Evolutionary conservation across 1,284 basidiomycete genomes (phyloP).

Genomic region (Cutaneotrichosporon daszewskae): DNA sequence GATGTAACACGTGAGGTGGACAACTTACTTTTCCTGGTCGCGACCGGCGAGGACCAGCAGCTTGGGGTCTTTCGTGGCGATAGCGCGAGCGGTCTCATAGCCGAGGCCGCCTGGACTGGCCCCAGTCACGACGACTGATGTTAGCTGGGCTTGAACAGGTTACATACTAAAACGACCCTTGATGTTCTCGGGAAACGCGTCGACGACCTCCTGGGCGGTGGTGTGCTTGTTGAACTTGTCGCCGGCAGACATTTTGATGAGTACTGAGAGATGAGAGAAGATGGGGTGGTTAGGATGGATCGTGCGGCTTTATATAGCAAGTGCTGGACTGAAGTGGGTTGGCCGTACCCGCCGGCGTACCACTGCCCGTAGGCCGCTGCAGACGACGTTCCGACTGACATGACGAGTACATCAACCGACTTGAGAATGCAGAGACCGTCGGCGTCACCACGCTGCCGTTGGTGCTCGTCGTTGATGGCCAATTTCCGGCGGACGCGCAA

Average conservation of each 20-base stretch:
- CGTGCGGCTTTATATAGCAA: no score
- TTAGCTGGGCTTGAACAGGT: neutral
- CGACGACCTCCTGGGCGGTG: constrained; percentile 12
- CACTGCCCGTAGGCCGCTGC: no score
- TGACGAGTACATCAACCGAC: no score
- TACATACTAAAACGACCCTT: constrained; percentile 8
- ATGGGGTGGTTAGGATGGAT: neutral
- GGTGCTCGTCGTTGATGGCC: no score
- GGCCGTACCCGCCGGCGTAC: no score
- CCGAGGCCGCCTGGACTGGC: constrained; percentile 16
- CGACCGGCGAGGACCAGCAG: constrained; percentile 20
- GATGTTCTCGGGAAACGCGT: constrained; percentile 5
- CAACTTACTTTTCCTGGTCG: constrained; percentile 13
- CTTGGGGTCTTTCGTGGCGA: constrained; percentile 15
- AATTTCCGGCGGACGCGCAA: no score
- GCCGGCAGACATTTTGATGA: neutral
- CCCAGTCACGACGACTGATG: constrained; percentile 21
- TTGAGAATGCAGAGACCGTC: no score
- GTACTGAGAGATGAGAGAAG: neutral
- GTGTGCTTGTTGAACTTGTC: constrained; percentile 6
- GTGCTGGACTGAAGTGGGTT: neutral
- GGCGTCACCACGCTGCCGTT: no score
- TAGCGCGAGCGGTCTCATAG: constrained; percentile 16
- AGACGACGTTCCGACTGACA: no score
- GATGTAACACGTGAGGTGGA: neutral